phyloP scores from a whole-genome alignment of 108 stramenopile genomes.

The Asterionellopsis glacialis region DNA sequence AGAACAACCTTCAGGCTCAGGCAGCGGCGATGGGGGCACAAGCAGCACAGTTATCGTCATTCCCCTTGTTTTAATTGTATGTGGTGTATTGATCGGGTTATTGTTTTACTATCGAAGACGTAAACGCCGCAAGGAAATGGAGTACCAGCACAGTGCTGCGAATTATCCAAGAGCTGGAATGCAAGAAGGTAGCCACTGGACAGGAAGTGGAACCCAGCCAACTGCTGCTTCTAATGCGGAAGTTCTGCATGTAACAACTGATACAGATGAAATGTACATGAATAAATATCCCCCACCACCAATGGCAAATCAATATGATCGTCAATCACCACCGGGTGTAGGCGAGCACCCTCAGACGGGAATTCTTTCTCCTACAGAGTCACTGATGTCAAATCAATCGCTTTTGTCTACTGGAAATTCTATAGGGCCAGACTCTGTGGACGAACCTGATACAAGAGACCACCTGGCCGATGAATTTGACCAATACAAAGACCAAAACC shows the following conservation, averaged over 20 bases:
- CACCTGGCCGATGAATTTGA: slow-evolving; percentile 78
- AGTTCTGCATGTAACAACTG: background rate
- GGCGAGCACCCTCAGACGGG: background rate
- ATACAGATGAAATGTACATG: background rate
- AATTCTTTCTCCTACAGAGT: slow-evolving; percentile 47
- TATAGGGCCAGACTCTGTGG: slow-evolving; percentile 39
- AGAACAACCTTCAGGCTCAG: background rate
- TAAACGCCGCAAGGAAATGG: slow-evolving; percentile 8
- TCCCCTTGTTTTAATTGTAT: slow-evolving; percentile 8
- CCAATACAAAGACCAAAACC: slow-evolving; percentile 69
- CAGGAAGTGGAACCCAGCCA: background rate
- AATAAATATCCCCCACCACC: background rate
- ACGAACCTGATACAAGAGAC: slow-evolving; percentile 48
- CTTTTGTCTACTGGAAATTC: slow-evolving; percentile 49
- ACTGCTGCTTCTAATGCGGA: background rate
- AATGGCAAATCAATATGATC: background rate
- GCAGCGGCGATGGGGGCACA: slow-evolving; percentile 1
- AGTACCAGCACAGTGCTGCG: slow-evolving; percentile 8
- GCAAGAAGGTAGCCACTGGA: background rate
- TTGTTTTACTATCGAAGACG: slow-evolving; percentile 24
- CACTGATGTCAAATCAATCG: slow-evolving; percentile 43
- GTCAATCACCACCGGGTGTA: background rate
- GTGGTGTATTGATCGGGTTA: slow-evolving; percentile 20
- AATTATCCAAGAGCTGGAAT: background rate
- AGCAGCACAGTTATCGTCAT: slow-evolving; percentile 12